Conservation (phyloP, 768 basidiomycete genomes). For the Podaxis sp. region DNA sequence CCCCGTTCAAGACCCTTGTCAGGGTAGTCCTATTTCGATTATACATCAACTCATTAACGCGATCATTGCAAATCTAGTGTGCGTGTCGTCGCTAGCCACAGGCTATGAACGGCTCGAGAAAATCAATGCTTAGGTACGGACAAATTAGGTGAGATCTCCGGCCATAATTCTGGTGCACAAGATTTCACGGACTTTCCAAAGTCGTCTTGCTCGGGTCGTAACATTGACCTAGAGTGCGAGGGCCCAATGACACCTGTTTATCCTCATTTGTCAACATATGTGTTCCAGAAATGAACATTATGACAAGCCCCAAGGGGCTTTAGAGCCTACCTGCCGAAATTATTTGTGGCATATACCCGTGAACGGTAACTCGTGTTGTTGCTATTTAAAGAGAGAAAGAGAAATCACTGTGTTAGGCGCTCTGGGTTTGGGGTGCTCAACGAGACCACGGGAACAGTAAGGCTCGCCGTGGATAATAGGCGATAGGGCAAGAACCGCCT, state of each 20-base stretch:
- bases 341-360: neutral
- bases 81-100: neutral
- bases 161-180: neutral
- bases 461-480: neutral
- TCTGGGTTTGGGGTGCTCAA: neutral
- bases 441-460: neutral
- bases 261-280: neutral
- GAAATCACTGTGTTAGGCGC: no score
- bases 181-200: neutral
- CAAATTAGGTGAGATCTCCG: neutral
- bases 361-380: neutral
- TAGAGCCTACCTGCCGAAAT: neutral
- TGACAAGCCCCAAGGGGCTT: neutral
- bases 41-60: neutral
- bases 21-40: neutral
- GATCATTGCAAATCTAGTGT: neutral
- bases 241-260: neutral
- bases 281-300: neutral
- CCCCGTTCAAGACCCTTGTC: neutral
- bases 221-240: neutral
- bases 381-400: no score
- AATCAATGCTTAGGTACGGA: neutral
- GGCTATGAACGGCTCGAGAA: neutral
- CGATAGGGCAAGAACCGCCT: neutral
- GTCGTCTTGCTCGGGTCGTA: neutral